Base-by-base conservation (phyloP, 345 rosid genomes). In the Eucalyptus curtisii region DNA sequence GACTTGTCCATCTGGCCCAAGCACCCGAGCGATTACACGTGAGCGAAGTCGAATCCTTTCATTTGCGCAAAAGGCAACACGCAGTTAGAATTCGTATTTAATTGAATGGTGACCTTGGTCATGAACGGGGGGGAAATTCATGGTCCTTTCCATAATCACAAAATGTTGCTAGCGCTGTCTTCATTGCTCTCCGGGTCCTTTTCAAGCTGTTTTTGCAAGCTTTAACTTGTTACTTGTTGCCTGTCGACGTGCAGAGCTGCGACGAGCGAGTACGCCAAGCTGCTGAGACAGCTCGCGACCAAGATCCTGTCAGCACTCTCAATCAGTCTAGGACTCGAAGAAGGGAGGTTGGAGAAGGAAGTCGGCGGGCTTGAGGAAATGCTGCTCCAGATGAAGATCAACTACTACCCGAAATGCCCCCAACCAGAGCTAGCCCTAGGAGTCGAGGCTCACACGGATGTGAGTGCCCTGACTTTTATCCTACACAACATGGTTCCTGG, bases 401-500 rank as follows among this genome's bases (percentile, higher is more conserved):
- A 98, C 89, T 96, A 95, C 90, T 98, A 97, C 92, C 99, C 99
- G 5, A 95, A 93, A 89, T 98, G 99, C 59, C 99, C 99, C 37
- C 99, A 97, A 49, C 99, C 99, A 16, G 99, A 98, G 90, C 96
- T 98, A 15, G 99, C 99, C 47, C 94, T 98, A 1, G 99, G 99
- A 10, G 99, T 97, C n/a, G 99, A 98, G 91, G 99, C 99, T 82
- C 99, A 98, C 92, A 98, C 98, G 4, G 99, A 98, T 87, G 55
- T 97, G n/a, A 94, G 97, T 52, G 96, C 99, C 8, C 96, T 97
- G 90, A 96, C 99, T 42, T 97, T 97, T 92, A 95, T 98, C 49
- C 96, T 98, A 93, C 99, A 98, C 96, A 98, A 98, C 94, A 98
- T 98, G 99, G 97, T 98, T 82, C 99, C 99, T 0, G 99, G 99